Conservation (phyloP, 148 eudicot genomes). For the Polygonum aviculare region DNA sequence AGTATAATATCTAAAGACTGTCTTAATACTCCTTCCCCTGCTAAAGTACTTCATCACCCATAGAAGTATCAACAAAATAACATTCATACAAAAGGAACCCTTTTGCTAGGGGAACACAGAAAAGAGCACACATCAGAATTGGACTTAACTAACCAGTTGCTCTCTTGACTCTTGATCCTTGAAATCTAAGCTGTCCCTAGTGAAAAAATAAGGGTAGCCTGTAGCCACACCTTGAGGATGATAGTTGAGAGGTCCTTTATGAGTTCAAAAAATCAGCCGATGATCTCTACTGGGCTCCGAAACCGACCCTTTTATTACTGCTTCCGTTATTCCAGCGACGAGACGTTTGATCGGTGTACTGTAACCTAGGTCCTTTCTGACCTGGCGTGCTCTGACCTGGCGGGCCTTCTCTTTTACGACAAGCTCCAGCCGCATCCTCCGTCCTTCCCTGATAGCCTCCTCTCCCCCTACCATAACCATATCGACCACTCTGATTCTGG, state of each 20-base stretch:
- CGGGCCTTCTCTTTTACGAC: conserved; percentile 43
- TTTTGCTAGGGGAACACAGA: too few species aligned
- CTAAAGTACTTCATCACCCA: too few species aligned
- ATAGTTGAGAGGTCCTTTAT: background rate
- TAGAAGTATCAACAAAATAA: too few species aligned
- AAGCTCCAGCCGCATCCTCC: conserved; percentile 23
- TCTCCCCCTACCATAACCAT: conserved; percentile 15
- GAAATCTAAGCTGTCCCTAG: background rate
- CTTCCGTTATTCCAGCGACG: conserved; percentile 27
- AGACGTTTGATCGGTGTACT: conserved; percentile 24
- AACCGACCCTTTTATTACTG: conserved; percentile 32
- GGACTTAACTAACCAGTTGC: too few species aligned
- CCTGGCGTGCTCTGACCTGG: conserved; percentile 28
- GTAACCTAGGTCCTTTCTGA: conserved; percentile 35
- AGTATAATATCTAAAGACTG: too few species aligned
- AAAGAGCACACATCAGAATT: too few species aligned
- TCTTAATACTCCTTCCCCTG: too few species aligned
- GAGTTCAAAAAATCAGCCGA: background rate
- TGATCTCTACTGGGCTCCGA: conserved; percentile 10
- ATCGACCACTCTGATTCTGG: conserved; percentile 21
- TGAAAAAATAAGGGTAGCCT: background rate
- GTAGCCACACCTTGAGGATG: background rate
- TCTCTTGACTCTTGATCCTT: background rate
- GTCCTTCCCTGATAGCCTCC: conserved; percentile 21
- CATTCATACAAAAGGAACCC: too few species aligned